phyloP scores from a whole-genome alignment of 1,284 basidiomycete genomes.

The Cryptococcus jaspeensis region DNA sequence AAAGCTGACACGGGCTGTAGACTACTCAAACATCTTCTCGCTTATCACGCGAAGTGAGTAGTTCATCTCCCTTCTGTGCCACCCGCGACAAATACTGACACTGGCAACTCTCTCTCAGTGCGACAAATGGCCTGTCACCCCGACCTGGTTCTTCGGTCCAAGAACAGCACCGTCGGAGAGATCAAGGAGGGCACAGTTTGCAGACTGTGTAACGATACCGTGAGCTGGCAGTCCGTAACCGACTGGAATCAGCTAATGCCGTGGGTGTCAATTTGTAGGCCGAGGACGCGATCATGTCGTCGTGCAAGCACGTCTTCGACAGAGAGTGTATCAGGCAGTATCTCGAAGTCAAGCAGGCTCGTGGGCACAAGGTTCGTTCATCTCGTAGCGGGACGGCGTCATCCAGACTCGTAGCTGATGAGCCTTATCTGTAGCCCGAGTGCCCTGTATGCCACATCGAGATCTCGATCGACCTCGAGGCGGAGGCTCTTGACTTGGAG shows the following conservation, averaged over 20 bases:
- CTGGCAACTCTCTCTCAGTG: constrained; percentile 52
- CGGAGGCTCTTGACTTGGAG: constrained; percentile 81
- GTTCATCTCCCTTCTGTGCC: no score
- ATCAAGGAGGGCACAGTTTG: constrained; percentile 73
- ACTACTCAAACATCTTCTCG: constrained; percentile 91
- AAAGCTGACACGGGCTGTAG: constrained; percentile 49
- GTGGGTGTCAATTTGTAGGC: constrained; percentile 45
- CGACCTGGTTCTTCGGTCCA: constrained; percentile 76
- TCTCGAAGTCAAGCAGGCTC: constrained; percentile 61
- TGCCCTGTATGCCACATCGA: constrained; percentile 95
- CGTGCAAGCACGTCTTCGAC: constrained; percentile 68
- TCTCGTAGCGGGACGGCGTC: no score
- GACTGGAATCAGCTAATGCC: not conserved
- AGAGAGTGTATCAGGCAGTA: constrained; percentile 96
- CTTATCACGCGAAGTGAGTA: constrained; percentile 53
- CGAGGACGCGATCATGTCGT: constrained; percentile 93
- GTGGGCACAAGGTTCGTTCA: constrained; percentile 65
- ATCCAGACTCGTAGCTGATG: not conserved
- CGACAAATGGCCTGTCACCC: constrained; percentile 90
- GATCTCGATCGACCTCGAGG: constrained; percentile 92
- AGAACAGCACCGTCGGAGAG: constrained; percentile 73
- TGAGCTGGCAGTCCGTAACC: constrained; percentile 8
- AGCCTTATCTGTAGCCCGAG: constrained; percentile 62
- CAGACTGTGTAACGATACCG: constrained; percentile 93
- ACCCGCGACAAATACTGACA: constrained; percentile 1